Evolutionary conservation across 225 moss, liverwort and hornwort species (phyloP).

Genomic region (Bryoerythrophyllum caledonicum): DNA sequence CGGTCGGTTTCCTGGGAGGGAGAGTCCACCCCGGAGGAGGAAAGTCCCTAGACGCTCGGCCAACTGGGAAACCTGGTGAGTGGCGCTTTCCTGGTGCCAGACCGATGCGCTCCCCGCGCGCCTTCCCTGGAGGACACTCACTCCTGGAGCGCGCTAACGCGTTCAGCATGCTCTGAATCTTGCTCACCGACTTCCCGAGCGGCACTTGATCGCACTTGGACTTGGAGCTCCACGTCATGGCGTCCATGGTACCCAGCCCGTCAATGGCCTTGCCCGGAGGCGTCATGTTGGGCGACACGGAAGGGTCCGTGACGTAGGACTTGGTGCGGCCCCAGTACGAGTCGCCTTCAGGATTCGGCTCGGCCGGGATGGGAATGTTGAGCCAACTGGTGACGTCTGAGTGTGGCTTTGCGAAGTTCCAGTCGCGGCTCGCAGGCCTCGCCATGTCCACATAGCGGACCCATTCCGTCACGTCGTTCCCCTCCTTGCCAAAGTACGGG

Average conservation of each 20-base stretch:
- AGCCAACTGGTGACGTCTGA: conserved; percentile 50
- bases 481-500: conserved; percentile 56
- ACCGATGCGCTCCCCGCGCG: conserved; percentile 8
- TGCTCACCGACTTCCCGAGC: conserved; percentile 48
- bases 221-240: conserved; percentile 56
- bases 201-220: conserved; percentile 53
- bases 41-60: conserved; percentile 39
- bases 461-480: conserved; percentile 58
- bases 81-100: conserved; percentile 25
- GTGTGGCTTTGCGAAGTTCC: conserved; percentile 35
- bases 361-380: conserved; percentile 29
- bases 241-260: conserved; percentile 46
- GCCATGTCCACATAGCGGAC: conserved; percentile 44
- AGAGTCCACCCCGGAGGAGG: conserved; percentile 50
- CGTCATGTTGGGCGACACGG: conserved; percentile 51
- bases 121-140: conserved; percentile 13
- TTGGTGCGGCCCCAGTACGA: conserved; percentile 55
- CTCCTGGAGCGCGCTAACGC: conserved; percentile 48
- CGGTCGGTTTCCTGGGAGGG: conserved; percentile 17
- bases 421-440: conserved; percentile 42
- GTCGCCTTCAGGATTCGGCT: conserved; percentile 36
- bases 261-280: conserved; percentile 40
- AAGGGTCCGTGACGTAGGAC: conserved; percentile 60
- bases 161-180: conserved; percentile 47
- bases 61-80: conserved; percentile 54